phyloP scores from a whole-genome alignment of 2,329 filamentous ascomycete genomes.

The Geosmithia morbida region DNA sequence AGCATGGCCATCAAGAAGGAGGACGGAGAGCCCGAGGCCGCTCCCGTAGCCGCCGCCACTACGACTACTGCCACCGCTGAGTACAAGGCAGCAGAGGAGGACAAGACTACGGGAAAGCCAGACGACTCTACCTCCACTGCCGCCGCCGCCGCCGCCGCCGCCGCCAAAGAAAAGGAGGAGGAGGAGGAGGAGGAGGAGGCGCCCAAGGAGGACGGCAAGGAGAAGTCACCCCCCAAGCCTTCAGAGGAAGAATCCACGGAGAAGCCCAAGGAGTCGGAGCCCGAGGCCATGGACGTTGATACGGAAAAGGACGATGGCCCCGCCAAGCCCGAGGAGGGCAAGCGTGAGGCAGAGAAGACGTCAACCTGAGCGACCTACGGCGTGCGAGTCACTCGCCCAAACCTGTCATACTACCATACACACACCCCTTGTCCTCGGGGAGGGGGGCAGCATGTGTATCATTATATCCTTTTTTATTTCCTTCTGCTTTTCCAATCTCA shows the following conservation, averaged over 20 bases:
- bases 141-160: neutral
- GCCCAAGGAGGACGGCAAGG: constrained; percentile 4
- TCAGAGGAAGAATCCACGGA: constrained; percentile 7
- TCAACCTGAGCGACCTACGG: neutral
- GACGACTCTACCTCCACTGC: too few relatives aligned
- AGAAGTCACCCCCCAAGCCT: constrained; percentile 5
- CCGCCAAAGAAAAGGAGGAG: constrained; percentile 3
- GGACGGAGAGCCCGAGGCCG: constrained; percentile 18
- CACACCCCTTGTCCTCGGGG: neutral
- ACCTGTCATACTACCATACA: neutral
- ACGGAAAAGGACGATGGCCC: constrained; percentile 2
- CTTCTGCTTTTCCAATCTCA: too few relatives aligned
- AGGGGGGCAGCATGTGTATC: too few relatives aligned
- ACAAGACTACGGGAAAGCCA: constrained; percentile 7
- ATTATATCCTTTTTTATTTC: too few relatives aligned
- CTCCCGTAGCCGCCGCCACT: constrained; percentile 15
- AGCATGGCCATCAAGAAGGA: constrained; percentile 23
- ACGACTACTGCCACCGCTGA: constrained; percentile 11
- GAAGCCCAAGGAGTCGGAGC: neutral
- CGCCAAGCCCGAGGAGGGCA: constrained; percentile 2
- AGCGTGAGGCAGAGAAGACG: neutral
- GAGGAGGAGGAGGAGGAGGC: constrained; percentile 7
- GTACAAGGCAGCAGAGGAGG: constrained; percentile 6
- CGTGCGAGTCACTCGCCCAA: too few relatives aligned
- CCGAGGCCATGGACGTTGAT: constrained; percentile 5